phyloP scores from a whole-genome alignment of 2,329 filamentous ascomycete genomes.

The Trichophyton mentagrophytes region DNA sequence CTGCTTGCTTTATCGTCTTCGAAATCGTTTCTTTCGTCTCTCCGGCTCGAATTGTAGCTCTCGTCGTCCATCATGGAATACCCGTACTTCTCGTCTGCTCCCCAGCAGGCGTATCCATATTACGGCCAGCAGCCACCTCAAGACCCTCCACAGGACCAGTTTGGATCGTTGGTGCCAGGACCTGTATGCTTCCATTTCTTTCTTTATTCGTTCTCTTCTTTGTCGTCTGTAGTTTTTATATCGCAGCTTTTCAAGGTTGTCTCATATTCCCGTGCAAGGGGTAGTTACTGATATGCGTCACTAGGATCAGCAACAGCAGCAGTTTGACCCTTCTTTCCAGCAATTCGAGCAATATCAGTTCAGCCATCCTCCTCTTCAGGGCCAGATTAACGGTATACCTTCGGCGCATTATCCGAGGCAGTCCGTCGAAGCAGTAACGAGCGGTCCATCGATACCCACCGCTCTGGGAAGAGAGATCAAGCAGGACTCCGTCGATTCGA shows the following conservation, averaged over 20 bases:
- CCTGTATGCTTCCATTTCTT: neutral
- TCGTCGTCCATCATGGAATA: neutral
- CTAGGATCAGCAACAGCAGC: neutral
- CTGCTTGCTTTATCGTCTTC: neutral
- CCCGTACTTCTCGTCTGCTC: conserved; percentile 1
- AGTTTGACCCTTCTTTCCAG: neutral
- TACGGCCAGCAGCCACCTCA: neutral
- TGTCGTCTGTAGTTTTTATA: neutral
- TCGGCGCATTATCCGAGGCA: neutral
- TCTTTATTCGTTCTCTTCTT: neutral
- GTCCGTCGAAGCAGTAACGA: neutral
- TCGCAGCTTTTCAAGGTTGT: neutral
- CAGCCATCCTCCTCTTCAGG: neutral
- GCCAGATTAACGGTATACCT: neutral
- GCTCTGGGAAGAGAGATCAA: neutral
- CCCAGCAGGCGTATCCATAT: neutral
- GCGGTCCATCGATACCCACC: neutral
- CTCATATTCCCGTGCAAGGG: neutral
- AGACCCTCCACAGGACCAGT: neutral
- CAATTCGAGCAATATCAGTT: conserved; percentile 2
- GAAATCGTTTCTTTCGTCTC: neutral
- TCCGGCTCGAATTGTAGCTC: neutral
- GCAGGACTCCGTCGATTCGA: neutral
- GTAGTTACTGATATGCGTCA: neutral
- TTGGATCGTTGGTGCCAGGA: neutral